Percentiles rank a stretch among this genome's conserved stretches.
phyloP scores from a whole-genome alignment of 202 grass and related monocot genomes.

The Setaria viridis region DNA sequence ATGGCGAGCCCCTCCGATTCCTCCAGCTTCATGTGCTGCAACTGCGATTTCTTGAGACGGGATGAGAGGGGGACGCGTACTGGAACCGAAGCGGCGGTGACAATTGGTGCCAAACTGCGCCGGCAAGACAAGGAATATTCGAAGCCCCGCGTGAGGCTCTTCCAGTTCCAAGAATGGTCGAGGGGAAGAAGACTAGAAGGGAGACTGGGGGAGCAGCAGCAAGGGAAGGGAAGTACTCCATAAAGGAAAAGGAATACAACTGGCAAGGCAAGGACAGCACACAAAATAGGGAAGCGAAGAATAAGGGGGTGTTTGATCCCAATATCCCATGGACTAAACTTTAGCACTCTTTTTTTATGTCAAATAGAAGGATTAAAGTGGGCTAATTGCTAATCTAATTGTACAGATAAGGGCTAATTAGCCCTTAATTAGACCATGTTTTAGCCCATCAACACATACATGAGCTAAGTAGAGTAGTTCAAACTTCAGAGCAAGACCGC shows the following conservation, averaged over 20 bases:
- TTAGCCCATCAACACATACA: too few relatives aligned
- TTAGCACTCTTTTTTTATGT: too few relatives aligned
- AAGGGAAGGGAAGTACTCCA: not conserved
- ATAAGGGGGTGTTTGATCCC: too few relatives aligned
- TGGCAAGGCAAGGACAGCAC: not conserved
- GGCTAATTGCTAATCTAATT: too few relatives aligned
- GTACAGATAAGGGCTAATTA: too few relatives aligned
- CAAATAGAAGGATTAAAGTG: too few relatives aligned
- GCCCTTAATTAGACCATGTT: too few relatives aligned
- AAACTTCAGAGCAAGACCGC: not conserved
- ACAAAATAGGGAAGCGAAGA: not conserved
- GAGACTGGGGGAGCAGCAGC: too few relatives aligned
- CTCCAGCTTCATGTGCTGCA: constrained; percentile 37
- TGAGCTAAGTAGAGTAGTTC: not conserved
- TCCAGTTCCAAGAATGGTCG: not conserved
- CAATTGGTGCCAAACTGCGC: constrained; percentile 15
- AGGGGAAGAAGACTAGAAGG: not conserved
- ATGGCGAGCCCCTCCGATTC: constrained; percentile 41
- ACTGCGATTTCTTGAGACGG: not conserved
- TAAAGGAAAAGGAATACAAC: not conserved
- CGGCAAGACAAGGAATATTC: constrained; percentile 44
- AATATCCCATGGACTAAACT: too few relatives aligned
- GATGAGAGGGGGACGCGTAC: constrained; percentile 12
- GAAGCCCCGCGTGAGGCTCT: constrained; percentile 26
- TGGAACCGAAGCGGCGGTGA: constrained; percentile 10